Evolutionary conservation across 2,329 filamentous ascomycete species (phyloP).

Genomic region (Alternaria gansuensis): DNA sequence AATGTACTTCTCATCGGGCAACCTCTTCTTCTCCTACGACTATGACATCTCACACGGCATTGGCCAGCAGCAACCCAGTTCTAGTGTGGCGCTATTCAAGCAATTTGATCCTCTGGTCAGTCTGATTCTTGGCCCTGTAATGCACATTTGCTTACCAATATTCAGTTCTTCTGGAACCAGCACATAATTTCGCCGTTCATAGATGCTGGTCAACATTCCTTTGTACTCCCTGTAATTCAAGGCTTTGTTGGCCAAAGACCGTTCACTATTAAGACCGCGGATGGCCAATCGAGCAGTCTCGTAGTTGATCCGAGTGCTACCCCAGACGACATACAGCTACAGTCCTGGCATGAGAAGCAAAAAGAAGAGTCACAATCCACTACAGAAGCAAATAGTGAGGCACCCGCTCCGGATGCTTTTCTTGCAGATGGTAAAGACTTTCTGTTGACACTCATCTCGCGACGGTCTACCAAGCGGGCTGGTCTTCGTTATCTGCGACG

Average conservation of each 20-base stretch:
- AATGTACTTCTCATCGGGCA: slow-evolving; percentile 81
- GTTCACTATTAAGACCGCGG: slow-evolving; percentile 73
- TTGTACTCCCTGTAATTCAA: slow-evolving; percentile 86
- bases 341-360: slow-evolving; percentile 45
- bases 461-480: slow-evolving; percentile 83
- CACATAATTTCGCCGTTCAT: slow-evolving; percentile 78
- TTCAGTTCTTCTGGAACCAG: slow-evolving; percentile 87
- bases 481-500: slow-evolving; percentile 89
- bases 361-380: slow-evolving; percentile 37
- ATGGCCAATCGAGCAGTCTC: slow-evolving; percentile 41
- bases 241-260: slow-evolving; percentile 89
- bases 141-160: slow-evolving; percentile 8
- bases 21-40: slow-evolving; percentile 96
- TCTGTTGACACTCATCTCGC: slow-evolving; percentile 89
- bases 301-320: slow-evolving; percentile 48
- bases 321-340: slow-evolving; percentile 49
- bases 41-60: slow-evolving; percentile 82
- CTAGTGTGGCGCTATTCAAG: slow-evolving; percentile 71
- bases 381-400: slow-evolving; percentile 22
- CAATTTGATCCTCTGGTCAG: slow-evolving; percentile 73
- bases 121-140: not conserved
- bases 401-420: slow-evolving; percentile 46
- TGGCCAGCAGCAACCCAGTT: slow-evolving; percentile 52
- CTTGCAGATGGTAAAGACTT: slow-evolving; percentile 61
- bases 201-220: slow-evolving; percentile 72